A percentile compares a stretch with the other conserved stretches of the same genome.
Conservation (phyloP, 225 moss, liverwort and hornwort species). For the Sphagnum tenellum region DNA sequence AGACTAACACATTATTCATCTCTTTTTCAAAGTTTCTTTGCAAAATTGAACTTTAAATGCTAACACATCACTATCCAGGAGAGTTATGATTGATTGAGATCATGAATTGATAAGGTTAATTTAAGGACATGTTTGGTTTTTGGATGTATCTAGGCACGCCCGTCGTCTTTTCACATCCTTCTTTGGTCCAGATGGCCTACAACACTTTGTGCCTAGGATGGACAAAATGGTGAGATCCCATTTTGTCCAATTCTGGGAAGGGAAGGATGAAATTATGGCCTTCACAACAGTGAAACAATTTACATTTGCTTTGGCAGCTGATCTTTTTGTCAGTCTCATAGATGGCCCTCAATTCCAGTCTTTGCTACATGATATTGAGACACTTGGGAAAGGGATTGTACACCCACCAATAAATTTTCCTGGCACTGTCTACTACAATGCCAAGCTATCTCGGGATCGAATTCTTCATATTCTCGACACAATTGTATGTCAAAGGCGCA, state of each 20-base stretch:
- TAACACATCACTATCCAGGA: too few species aligned
- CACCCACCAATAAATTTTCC: too few species aligned
- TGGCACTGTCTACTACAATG: background rate
- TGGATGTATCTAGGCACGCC: too few species aligned
- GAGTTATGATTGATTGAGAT: too few species aligned
- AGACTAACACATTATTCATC: too few species aligned
- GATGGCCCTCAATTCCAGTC: constrained; percentile 1
- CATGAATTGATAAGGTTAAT: too few species aligned
- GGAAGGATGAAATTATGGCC: background rate
- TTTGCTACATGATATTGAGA: background rate
- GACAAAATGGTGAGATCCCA: background rate
- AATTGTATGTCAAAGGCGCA: too few species aligned
- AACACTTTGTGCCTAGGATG: background rate
- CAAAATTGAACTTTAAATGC: too few species aligned
- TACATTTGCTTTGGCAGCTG: background rate
- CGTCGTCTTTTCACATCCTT: background rate
- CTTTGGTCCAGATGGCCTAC: background rate
- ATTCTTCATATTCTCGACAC: background rate
- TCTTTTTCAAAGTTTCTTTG: too few species aligned
- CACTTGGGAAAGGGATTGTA: background rate
- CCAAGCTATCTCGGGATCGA: background rate
- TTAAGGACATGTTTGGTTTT: too few species aligned
- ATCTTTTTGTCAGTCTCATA: background rate
- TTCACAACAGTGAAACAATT: background rate
- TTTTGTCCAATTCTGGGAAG: constrained; percentile 1